These are phyloP conservation scores for Flammula alnicola DNA, from an alignment of 1,284 basidiomycete genomes.

Conservation along the genomic window DNA sequence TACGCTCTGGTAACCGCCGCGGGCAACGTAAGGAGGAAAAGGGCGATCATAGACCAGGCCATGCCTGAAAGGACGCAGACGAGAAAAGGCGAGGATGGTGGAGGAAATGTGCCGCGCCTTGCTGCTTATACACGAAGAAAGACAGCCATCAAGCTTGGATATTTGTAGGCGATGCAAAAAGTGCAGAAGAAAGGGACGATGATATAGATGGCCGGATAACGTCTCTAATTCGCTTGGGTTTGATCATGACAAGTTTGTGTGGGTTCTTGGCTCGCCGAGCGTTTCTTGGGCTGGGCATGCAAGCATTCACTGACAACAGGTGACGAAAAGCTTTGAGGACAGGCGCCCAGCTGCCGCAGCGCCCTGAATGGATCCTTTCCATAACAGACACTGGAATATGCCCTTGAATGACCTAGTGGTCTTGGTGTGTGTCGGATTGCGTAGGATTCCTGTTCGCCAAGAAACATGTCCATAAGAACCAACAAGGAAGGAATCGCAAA, in stretches of 20 bases:
- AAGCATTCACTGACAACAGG: too few species aligned
- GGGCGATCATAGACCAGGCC: constrained; percentile 7
- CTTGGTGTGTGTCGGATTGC: too few species aligned
- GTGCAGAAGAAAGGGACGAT: constrained; percentile 16
- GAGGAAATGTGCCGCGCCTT: neutral
- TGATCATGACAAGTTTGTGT: constrained; percentile 16
- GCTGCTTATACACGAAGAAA: constrained; percentile 10
- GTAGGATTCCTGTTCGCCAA: too few species aligned
- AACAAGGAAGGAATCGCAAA: too few species aligned
- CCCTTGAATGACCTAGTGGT: too few species aligned
- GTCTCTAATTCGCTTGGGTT: constrained; percentile 8
- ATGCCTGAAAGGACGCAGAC: constrained; percentile 6
- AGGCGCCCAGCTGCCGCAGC: too few species aligned
- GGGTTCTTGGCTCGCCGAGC: constrained; percentile 26
- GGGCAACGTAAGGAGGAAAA: constrained; percentile 4
- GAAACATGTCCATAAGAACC: too few species aligned
- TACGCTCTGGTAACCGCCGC: neutral
- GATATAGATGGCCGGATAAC: neutral
- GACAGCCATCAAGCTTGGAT: constrained; percentile 5
- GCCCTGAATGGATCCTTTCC: too few species aligned
- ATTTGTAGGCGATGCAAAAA: neutral
- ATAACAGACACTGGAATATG: too few species aligned
- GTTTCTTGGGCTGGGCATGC: constrained; percentile 4
- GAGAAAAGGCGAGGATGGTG: neutral
- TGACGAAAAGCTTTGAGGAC: too few species aligned